Conservation (phyloP, 1,284 basidiomycete species). For the Salmacisia buchloeana region DNA sequence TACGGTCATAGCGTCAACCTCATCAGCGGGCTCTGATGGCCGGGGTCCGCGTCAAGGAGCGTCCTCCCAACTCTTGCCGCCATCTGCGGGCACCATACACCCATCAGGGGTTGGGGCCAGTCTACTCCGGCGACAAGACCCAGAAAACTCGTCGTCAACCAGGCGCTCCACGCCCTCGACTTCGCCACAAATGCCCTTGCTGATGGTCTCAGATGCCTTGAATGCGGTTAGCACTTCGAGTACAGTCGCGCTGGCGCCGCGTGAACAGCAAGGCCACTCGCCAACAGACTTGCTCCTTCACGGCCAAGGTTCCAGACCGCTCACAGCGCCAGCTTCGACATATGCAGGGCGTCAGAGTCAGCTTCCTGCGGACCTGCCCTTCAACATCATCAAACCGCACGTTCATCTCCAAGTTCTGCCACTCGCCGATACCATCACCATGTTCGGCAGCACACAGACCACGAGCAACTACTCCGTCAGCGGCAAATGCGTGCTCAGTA, state of each 20-base stretch:
- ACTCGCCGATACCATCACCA: constrained; percentile 32
- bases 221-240: not conserved
- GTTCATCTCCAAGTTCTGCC: constrained; percentile 16
- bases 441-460: constrained; percentile 49
- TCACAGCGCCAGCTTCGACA: not conserved
- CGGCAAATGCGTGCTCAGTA: constrained; percentile 7
- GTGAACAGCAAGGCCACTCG: not conserved
- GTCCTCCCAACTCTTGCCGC: too few species aligned
- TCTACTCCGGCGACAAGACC: too few species aligned
- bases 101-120: too few species aligned
- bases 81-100: too few species aligned
- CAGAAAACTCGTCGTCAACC: not conserved
- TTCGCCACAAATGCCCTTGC: not conserved
- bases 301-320: not conserved
- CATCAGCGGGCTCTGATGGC: too few species aligned
- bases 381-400: not conserved
- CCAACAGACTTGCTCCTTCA: not conserved
- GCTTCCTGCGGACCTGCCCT: not conserved
- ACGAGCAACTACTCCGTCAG: constrained; percentile 39
- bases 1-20: too few species aligned
- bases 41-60: too few species aligned
- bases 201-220: not conserved
- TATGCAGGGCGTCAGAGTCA: too few species aligned
- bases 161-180: not conserved
- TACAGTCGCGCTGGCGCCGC: too few species aligned